Percentiles rank a stretch among this genome's conserved stretches.
Evolutionary conservation across 805 yeast genomes (phyloP).

Genomic region (Yarrowia keelungensis): DNA sequence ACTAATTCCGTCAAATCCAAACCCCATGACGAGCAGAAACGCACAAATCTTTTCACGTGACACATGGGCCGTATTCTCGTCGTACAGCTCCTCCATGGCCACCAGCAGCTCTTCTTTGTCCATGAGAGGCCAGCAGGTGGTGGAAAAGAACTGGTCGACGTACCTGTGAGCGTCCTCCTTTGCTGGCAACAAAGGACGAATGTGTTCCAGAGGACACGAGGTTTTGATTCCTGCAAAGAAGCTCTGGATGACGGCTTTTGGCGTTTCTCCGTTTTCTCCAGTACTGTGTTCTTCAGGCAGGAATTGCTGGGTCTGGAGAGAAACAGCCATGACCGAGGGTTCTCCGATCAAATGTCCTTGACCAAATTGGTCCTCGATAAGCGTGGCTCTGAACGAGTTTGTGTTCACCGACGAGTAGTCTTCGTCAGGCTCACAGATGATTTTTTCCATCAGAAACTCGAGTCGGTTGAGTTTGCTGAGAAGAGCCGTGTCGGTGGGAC

Average conservation of each 20-base stretch:
- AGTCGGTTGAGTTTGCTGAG: slow-evolving; percentile 16
- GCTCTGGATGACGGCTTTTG: slow-evolving; percentile 15
- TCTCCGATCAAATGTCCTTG: slow-evolving; percentile 25
- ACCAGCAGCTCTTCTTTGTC: slow-evolving; percentile 27
- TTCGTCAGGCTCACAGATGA: slow-evolving; percentile 28
- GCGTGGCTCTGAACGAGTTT: slow-evolving; percentile 10
- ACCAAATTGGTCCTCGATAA: slow-evolving; percentile 12
- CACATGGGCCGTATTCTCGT: slow-evolving; percentile 14
- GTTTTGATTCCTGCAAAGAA: slow-evolving; percentile 23
- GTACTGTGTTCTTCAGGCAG: slow-evolving; percentile 15
- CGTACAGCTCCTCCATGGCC: slow-evolving; percentile 23
- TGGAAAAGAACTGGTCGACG: slow-evolving; percentile 22
- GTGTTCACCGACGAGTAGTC: slow-evolving; percentile 25
- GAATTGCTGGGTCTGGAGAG: slow-evolving; percentile 19
- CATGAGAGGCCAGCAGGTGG: slow-evolving; percentile 23
- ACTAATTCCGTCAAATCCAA: slow-evolving; percentile 13
- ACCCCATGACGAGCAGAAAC: slow-evolving; percentile 26
- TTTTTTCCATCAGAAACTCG: slow-evolving; percentile 29
- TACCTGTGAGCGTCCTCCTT: slow-evolving; percentile 20
- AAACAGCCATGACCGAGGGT: slow-evolving; percentile 23
- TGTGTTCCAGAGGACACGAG: slow-evolving; percentile 22
- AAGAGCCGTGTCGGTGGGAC: background rate
- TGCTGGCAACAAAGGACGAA: slow-evolving; percentile 12
- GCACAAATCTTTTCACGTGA: slow-evolving; percentile 25
- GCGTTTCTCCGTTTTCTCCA: slow-evolving; percentile 13